phyloP scores from a whole-genome alignment of 139 green algal species.

The Tetraselmis chui region DNA sequence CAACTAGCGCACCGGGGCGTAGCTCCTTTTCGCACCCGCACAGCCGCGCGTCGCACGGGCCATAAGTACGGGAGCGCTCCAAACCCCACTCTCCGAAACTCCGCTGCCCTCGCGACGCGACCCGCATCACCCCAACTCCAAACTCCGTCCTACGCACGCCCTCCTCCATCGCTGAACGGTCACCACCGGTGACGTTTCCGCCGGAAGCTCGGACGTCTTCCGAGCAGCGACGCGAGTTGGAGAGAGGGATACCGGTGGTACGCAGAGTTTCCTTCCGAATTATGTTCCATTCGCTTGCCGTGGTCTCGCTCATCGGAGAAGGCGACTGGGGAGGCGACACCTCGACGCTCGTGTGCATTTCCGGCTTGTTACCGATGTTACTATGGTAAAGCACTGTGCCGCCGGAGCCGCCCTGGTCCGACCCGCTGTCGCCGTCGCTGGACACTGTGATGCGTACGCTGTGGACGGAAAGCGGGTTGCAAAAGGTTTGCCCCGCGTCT shows the following conservation, averaged over 20 bases:
- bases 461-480: background rate
- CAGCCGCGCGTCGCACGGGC: background rate
- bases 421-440: background rate
- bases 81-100: background rate
- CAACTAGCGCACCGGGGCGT: background rate
- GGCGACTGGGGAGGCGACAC: background rate
- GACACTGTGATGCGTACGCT: background rate
- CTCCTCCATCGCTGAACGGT: too few relatives aligned
- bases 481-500: background rate
- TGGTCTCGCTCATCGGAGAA: background rate
- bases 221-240: too few relatives aligned
- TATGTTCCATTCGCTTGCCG: background rate
- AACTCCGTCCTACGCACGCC: too few relatives aligned
- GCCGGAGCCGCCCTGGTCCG: too few relatives aligned
- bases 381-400: too few relatives aligned
- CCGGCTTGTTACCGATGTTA: too few relatives aligned
- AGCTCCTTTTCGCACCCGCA: background rate
- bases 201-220: too few relatives aligned
- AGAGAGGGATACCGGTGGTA: too few relatives aligned
- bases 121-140: too few relatives aligned
- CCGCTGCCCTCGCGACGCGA: background rate
- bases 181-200: too few relatives aligned
- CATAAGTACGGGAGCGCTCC: background rate
- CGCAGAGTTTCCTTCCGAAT: background rate
- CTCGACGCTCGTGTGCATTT: too few relatives aligned